Evolutionary conservation across 257 asterid genomes (phyloP).

Genomic region (Striga asiatica): DNA sequence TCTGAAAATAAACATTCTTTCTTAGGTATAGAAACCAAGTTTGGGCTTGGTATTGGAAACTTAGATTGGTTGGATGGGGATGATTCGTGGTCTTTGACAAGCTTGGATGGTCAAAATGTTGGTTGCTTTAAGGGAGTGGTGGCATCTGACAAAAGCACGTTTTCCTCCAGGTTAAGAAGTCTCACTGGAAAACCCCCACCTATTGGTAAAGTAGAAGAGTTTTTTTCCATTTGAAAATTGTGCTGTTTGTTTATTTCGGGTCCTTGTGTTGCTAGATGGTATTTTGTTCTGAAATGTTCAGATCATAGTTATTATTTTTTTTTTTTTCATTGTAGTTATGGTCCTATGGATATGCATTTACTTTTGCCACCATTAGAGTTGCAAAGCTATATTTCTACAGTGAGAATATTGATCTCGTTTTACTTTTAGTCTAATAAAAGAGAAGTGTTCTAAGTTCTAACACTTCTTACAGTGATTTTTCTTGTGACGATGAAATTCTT

Average conservation of each 20-base stretch:
- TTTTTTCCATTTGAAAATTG: background rate
- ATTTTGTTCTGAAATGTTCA: background rate
- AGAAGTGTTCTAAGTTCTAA: too few relatives aligned
- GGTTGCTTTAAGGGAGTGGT: slow-evolving; percentile 73
- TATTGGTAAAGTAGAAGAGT: slow-evolving; percentile 37
- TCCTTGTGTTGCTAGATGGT: background rate
- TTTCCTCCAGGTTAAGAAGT: slow-evolving; percentile 52
- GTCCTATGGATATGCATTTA: slow-evolving; percentile 1
- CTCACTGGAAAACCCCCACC: slow-evolving; percentile 70
- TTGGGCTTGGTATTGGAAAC: slow-evolving; percentile 58
- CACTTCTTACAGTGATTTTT: too few relatives aligned
- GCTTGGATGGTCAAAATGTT: slow-evolving; percentile 54
- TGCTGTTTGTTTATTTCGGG: background rate
- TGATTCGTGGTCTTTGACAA: slow-evolving; percentile 57
- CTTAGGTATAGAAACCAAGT: slow-evolving; percentile 64
- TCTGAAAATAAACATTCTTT: slow-evolving; percentile 7
- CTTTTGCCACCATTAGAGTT: background rate
- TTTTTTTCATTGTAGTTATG: background rate
- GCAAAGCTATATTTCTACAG: background rate
- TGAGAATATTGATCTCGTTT: too few relatives aligned
- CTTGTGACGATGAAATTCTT: too few relatives aligned
- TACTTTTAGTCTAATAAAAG: too few relatives aligned
- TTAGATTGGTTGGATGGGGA: slow-evolving; percentile 56
- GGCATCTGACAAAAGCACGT: slow-evolving; percentile 64
- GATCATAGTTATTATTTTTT: background rate